Evolutionary conservation across 352 stramenopile genomes (phyloP), one percentile per base, ranked within the genome.

Genomic region (Plasmopara halstedii): DNA sequence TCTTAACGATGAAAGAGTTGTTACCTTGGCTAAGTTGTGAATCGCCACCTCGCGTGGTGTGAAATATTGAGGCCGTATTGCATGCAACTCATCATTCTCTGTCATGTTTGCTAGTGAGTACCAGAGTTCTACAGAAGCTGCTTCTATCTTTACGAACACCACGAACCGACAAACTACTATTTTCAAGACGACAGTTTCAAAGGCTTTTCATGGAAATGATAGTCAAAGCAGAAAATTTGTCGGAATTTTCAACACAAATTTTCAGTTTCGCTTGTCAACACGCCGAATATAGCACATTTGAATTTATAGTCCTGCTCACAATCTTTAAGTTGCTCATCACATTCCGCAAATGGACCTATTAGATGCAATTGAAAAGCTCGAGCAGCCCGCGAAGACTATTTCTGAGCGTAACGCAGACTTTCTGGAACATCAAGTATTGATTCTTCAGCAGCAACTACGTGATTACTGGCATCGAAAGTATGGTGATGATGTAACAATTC

Each of bases 21-120:
- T 20, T 26, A 84, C 87, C 34, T 90, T 69, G 4, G 79, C 67
- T 21, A 70, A 78, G 50, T 97, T 97, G 60, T 96, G 86, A 5
- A 50, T 49, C 0, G 76, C 62, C 10, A 97, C 73, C 48, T 97
- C 85, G 1, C 68, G 67, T 0, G 77, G 62, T 17, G 84, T 95
- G 50, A 79, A 95, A 62, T 77, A 94, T 13, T 36, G 56, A 27
- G 39, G 36, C 11, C 51, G 41, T 8, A 33, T 23, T 9, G 37
- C 29, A 6, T 59, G 49, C 3, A 36, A 39, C 4, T 43, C 22
- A 1, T 44, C 46, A 14, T 20, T 47, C 42, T 58, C 42, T 34
- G 39, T 27, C 50, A 60, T 64, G 23, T 11, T 33, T n/a, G 19
- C 15, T 57, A 11, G 25, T 6, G 11, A 10, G 25, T 29, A 29